phyloP scores from a whole-genome alignment of 2,329 filamentous ascomycete genomes.

The Rhynchosporium agropyri region DNA sequence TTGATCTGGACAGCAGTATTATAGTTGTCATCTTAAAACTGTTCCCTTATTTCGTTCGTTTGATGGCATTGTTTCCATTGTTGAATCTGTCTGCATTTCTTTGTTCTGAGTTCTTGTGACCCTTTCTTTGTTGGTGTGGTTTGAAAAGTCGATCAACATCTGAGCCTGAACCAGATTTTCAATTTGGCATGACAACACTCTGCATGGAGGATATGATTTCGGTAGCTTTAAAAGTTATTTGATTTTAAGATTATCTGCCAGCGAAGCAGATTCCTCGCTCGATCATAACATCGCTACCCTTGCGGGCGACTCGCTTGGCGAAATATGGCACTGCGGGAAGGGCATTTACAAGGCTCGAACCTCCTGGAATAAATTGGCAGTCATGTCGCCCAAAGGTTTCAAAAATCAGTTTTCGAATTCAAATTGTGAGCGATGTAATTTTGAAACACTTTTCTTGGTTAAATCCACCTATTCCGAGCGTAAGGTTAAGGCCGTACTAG shows the following conservation, averaged over 20 bases:
- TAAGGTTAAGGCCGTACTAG: too few relatives aligned
- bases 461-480: too few relatives aligned
- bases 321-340: neutral
- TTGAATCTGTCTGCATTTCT: slow-evolving; percentile 3
- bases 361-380: neutral
- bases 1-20: neutral
- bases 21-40: neutral
- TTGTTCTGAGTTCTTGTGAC: neutral
- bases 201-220: neutral
- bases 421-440: too few relatives aligned
- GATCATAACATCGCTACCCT: neutral
- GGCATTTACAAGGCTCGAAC: neutral
- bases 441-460: too few relatives aligned
- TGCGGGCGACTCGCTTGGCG: neutral
- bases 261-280: neutral
- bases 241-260: slow-evolving; percentile 3
- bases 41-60: slow-evolving; percentile 1
- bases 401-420: too few relatives aligned
- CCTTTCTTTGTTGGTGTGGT: slow-evolving; percentile 5
- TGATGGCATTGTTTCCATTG: slow-evolving; percentile 16
- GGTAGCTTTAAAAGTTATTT: neutral
- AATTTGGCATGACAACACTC: neutral
- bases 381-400: too few relatives aligned
- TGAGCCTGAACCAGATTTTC: neutral
- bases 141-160: neutral